Conservation (phyloP, 768 basidiomycete genomes). For the Paxillus involutus region DNA sequence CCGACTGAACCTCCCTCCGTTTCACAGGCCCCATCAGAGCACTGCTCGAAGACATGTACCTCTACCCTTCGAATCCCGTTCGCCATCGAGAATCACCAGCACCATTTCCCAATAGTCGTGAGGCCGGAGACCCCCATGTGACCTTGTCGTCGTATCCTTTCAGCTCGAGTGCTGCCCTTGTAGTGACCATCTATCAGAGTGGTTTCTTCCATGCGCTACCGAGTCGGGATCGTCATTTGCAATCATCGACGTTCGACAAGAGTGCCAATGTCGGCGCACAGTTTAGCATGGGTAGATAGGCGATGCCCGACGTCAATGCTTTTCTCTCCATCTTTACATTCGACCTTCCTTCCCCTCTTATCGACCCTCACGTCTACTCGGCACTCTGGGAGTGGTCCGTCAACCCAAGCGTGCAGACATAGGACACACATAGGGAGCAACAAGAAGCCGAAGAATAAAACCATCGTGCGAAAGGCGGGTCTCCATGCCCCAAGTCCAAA, state of each 20-base stretch:
- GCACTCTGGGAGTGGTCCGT: slow-evolving; percentile 33
- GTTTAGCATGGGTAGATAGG: slow-evolving; percentile 14
- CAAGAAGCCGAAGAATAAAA: neutral
- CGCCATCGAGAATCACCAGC: slow-evolving; percentile 23
- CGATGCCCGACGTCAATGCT: slow-evolving; percentile 39
- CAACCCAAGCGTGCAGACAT: slow-evolving; percentile 21
- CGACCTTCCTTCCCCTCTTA: slow-evolving; percentile 9
- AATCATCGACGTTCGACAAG: slow-evolving; percentile 38
- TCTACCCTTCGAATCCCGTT: no score
- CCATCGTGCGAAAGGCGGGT: slow-evolving; percentile 15
- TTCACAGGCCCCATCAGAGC: no score
- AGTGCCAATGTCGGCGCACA: slow-evolving; percentile 9
- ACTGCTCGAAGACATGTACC: no score
- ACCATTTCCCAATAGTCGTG: slow-evolving; percentile 39
- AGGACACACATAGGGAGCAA: no score
- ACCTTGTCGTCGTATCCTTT: no score
- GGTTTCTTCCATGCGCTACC: slow-evolving; percentile 44
- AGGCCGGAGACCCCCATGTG: no score
- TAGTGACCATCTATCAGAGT: neutral
- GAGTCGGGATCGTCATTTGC: slow-evolving; percentile 37
- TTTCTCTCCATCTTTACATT: slow-evolving; percentile 48
- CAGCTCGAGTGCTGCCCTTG: no score
- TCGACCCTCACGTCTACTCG: no score
- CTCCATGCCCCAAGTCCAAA: slow-evolving; percentile 10
- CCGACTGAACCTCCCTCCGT: no score